These are phyloP conservation scores for Pedinophyceae sp. DNA, from an alignment of 139 green algal genomes.

Conservation along the genomic window DNA sequence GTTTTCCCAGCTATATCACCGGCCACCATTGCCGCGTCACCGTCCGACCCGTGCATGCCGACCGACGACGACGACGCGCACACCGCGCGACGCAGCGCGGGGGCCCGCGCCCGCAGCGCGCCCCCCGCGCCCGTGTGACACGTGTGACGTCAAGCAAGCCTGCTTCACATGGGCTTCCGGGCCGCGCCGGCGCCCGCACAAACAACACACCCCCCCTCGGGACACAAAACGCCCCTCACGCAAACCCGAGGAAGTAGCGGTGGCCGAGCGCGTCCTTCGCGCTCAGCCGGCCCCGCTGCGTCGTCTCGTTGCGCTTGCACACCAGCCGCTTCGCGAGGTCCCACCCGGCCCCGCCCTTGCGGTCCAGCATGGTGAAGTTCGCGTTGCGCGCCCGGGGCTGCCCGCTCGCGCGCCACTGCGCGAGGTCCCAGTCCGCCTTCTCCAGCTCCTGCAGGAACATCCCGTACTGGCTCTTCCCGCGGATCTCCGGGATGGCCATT, in stretches of 20 bases:
- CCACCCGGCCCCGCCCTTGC: slow-evolving; percentile 44
- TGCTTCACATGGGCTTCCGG: too few relatives aligned
- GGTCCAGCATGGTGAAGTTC: slow-evolving; percentile 65
- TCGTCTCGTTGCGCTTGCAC: slow-evolving; percentile 28
- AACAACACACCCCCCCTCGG: too few relatives aligned
- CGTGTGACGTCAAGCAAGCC: too few relatives aligned
- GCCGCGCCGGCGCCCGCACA: too few relatives aligned
- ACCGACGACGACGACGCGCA: too few relatives aligned
- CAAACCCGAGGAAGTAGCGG: slow-evolving; percentile 61
- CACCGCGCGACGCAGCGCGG: too few relatives aligned
- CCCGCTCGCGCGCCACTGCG: background rate
- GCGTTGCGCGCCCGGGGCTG: slow-evolving; percentile 5
- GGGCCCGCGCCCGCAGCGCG: too few relatives aligned
- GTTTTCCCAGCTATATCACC: too few relatives aligned
- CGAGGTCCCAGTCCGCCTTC: slow-evolving; percentile 1
- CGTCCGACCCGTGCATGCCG: too few relatives aligned
- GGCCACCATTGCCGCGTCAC: too few relatives aligned
- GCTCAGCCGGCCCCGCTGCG: slow-evolving; percentile 51
- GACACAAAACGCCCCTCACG: too few relatives aligned
- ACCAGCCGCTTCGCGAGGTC: slow-evolving; percentile 62
- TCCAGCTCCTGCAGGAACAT: slow-evolving; percentile 33
- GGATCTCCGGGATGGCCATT: slow-evolving; percentile 55
- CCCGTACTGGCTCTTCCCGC: slow-evolving; percentile 19
- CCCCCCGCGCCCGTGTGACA: too few relatives aligned
- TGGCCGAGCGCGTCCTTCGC: slow-evolving; percentile 47